Evolutionary conservation across 495 filamentous ascomycete species (phyloP).

Genomic region (Trichoderma reesei): DNA sequence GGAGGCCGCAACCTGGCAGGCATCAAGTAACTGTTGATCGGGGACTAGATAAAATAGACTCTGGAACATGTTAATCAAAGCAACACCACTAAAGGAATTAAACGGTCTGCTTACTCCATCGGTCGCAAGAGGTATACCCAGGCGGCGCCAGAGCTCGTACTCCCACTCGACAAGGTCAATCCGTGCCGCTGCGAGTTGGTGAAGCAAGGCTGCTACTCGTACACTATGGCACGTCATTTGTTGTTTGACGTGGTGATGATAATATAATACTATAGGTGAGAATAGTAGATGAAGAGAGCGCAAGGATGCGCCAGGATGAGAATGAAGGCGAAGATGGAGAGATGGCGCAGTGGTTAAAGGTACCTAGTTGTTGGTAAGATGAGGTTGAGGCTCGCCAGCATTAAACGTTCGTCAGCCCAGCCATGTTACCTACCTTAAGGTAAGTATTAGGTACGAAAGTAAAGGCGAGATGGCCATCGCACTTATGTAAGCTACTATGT

Average conservation of each 20-base stretch:
- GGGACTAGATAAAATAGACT: conserved; percentile 5
- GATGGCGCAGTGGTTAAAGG: too few species aligned
- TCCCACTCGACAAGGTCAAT: conserved; percentile 13
- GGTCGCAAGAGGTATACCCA: neutral
- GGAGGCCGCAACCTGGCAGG: conserved; percentile 7
- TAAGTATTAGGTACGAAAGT: too few species aligned
- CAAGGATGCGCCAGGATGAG: neutral
- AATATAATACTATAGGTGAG: neutral
- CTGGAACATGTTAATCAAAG: neutral
- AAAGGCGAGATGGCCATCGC: too few species aligned
- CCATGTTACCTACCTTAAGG: too few species aligned
- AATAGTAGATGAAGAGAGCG: neutral
- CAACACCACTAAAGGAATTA: neutral
- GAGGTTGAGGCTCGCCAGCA: too few species aligned
- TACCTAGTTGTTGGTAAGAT: too few species aligned
- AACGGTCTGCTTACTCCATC: conserved; percentile 3
- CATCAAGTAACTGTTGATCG: conserved; percentile 4
- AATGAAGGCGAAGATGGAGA: neutral
- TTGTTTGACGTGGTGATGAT: neutral
- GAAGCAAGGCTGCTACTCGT: conserved; percentile 2
- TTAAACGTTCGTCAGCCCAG: too few species aligned
- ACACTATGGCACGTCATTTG: neutral
- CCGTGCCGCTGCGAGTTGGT: conserved; percentile 7
- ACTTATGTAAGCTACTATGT: too few species aligned
- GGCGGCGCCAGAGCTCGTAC: neutral